These are phyloP conservation scores for Phytopythium vexans DNA, from an alignment of 352 stramenopile genomes.

Conservation along the genomic window DNA sequence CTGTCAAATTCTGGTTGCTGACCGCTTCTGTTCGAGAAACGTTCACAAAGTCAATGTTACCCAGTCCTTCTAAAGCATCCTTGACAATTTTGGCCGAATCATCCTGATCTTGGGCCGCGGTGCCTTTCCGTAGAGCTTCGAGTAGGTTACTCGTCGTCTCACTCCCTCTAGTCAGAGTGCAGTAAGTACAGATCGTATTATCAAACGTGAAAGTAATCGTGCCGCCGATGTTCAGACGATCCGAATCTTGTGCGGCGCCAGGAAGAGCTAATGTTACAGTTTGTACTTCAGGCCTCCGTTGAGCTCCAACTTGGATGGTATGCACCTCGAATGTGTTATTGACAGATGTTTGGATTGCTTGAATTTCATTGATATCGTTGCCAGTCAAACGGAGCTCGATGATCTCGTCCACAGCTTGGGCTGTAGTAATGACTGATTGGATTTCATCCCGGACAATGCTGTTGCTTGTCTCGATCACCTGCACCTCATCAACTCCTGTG, in stretches of 20 bases:
- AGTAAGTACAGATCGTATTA: constrained; percentile 64
- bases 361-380: constrained; percentile 91
- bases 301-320: constrained; percentile 71
- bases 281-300: constrained; percentile 78
- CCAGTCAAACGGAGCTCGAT: constrained; percentile 80
- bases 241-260: constrained; percentile 33
- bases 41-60: constrained; percentile 53
- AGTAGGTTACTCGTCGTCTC: constrained; percentile 41
- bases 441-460: constrained; percentile 84
- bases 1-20: constrained; percentile 41
- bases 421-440: constrained; percentile 89
- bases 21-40: constrained; percentile 25
- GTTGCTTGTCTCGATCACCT: constrained; percentile 80
- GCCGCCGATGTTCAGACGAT: constrained; percentile 44
- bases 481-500: constrained; percentile 83
- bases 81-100: constrained; percentile 18
- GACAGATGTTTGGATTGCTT: constrained; percentile 82
- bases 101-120: constrained; percentile 2
- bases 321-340: constrained; percentile 86
- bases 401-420: constrained; percentile 91
- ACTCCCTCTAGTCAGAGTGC: constrained; percentile 54
- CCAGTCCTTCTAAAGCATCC: constrained; percentile 29
- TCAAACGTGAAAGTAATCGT: constrained; percentile 58
- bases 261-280: constrained; percentile 74
- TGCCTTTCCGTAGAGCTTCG: constrained; percentile 24